phyloP scores from a whole-genome alignment of 495 filamentous ascomycete species.

The Viridothelium virens region DNA sequence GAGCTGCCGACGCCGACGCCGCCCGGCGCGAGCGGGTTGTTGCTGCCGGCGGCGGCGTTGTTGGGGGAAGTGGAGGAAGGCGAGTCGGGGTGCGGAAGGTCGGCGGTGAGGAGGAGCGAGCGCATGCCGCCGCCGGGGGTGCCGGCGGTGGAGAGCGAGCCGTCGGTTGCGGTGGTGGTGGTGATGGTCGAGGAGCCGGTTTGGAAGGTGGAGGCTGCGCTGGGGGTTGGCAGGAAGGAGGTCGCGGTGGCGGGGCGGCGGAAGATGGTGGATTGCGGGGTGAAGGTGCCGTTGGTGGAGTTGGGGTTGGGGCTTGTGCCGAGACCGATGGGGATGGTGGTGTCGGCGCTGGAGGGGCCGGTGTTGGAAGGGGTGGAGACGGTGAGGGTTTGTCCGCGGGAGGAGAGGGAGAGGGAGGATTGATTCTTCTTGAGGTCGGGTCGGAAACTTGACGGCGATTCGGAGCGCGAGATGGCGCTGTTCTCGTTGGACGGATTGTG shows the following conservation, averaged over 20 bases:
- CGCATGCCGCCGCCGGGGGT: conserved; percentile 29
- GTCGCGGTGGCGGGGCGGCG: background rate
- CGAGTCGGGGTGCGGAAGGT: conserved; percentile 60
- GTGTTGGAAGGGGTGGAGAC: background rate
- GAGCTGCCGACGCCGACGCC: background rate
- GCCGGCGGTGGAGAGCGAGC: conserved; percentile 54
- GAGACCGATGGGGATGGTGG: background rate
- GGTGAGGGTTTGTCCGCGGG: conserved; percentile 19
- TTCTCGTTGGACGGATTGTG: background rate
- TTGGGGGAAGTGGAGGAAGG: conserved; percentile 29
- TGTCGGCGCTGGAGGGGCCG: background rate
- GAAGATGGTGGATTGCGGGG: conserved; percentile 3
- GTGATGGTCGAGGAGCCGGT: conserved; percentile 53
- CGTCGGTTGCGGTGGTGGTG: conserved; percentile 46
- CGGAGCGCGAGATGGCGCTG: background rate
- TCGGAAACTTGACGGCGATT: background rate
- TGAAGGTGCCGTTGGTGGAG: background rate
- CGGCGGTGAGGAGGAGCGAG: conserved; percentile 67
- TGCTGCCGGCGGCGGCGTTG: background rate
- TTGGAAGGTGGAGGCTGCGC: conserved; percentile 8
- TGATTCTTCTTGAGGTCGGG: conserved; percentile 34
- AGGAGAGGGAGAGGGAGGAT: conserved; percentile 67
- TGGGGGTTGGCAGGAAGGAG: background rate
- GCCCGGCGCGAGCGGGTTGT: background rate
- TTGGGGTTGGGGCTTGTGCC: conserved; percentile 1